Percentiles rank a stretch among this genome's conserved stretches.
These are phyloP conservation scores for Saturnispora diversa DNA, from an alignment of 805 yeast genomes.

Conservation along the genomic window DNA sequence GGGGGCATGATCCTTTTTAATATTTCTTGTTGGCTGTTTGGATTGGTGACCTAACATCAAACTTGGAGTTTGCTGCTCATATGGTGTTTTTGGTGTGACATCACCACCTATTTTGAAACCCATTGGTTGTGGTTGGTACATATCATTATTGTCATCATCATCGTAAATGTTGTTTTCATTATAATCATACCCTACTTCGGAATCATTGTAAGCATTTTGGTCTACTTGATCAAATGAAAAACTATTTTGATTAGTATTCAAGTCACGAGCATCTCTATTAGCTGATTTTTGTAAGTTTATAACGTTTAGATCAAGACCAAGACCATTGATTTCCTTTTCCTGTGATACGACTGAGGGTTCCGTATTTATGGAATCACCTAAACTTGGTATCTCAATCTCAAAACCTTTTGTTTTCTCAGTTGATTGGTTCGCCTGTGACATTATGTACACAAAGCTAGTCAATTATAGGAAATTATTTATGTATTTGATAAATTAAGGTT, in stretches of 20 bases:
- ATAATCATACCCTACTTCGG: background rate
- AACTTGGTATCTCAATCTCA: constrained; percentile 4
- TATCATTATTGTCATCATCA: constrained; percentile 9
- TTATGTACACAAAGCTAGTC: too few species aligned
- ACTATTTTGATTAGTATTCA: background rate
- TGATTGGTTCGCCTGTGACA: background rate
- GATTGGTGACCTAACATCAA: constrained; percentile 8
- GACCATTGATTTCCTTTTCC: constrained; percentile 4
- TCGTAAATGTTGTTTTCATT: background rate
- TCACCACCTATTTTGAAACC: constrained; percentile 22
- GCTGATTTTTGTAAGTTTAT: background rate
- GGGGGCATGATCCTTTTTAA: constrained; percentile 48
- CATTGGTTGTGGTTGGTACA: constrained; percentile 23
- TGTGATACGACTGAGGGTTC: background rate
- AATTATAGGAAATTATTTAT: too few species aligned
- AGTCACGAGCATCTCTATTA: too few species aligned
- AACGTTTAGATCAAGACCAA: constrained; percentile 9
- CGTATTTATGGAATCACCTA: background rate
- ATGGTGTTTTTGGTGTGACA: constrained; percentile 13
- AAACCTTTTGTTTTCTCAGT: background rate
- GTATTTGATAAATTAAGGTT: too few species aligned
- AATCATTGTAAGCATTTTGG: too few species aligned
- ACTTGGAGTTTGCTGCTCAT: constrained; percentile 8
- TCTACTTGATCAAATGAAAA: background rate
- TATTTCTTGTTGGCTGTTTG: constrained; percentile 23